Evolutionary conservation across 257 asterid genomes (phyloP).

Genomic region (Eustoma russellianum): DNA sequence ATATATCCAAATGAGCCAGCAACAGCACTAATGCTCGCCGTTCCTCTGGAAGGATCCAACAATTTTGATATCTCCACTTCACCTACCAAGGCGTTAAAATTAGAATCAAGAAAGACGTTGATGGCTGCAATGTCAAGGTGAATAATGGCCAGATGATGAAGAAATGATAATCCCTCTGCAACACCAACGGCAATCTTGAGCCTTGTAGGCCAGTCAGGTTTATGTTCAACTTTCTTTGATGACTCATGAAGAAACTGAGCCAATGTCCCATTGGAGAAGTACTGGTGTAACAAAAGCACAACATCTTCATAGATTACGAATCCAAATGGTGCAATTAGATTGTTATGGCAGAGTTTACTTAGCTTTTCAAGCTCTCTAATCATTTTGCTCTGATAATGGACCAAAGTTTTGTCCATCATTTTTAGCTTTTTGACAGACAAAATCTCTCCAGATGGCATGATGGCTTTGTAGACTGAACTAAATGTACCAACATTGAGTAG

Average conservation of each 20-base stretch:
- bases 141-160: slow-evolving; percentile 77
- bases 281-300: slow-evolving; percentile 59
- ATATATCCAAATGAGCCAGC: slow-evolving; percentile 99
- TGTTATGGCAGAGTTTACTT: slow-evolving; percentile 71
- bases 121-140: slow-evolving; percentile 95
- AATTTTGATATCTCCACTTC: slow-evolving; percentile 94
- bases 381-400: slow-evolving; percentile 74
- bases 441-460: slow-evolving; percentile 91
- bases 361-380: slow-evolving; percentile 85
- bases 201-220: slow-evolving; percentile 80
- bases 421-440: slow-evolving; percentile 65
- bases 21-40: slow-evolving; percentile 96
- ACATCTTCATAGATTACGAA: slow-evolving; percentile 73
- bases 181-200: slow-evolving; percentile 84
- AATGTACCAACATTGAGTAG: slow-evolving; percentile 67
- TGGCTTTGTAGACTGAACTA: slow-evolving; percentile 80
- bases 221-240: slow-evolving; percentile 33
- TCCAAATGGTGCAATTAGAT: slow-evolving; percentile 77
- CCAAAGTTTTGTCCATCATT: slow-evolving; percentile 65
- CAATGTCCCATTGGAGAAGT: slow-evolving; percentile 56
- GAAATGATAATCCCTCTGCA: slow-evolving; percentile 86
- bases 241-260: slow-evolving; percentile 63
- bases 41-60: slow-evolving; percentile 89
- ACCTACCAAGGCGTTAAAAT: slow-evolving; percentile 64
- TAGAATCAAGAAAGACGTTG: slow-evolving; percentile 70